Conservation (phyloP, 495 filamentous ascomycete species). For the Tuber borchii region DNA sequence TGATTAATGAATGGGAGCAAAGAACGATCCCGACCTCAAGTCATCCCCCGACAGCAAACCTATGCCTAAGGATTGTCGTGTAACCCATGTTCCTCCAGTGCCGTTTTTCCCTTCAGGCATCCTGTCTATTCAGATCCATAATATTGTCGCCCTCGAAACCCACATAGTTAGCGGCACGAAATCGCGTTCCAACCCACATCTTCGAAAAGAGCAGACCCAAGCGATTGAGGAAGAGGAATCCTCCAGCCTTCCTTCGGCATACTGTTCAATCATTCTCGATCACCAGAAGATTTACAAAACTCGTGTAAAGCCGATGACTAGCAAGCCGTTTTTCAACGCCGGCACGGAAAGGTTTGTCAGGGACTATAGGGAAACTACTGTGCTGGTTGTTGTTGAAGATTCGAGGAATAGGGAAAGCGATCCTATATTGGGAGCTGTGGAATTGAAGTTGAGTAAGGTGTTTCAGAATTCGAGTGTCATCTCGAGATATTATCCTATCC, state of each 20-base stretch:
- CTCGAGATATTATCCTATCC: conserved; percentile 55
- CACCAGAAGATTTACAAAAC: conserved; percentile 64
- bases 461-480: conserved; percentile 55
- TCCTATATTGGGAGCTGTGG: conserved; percentile 60
- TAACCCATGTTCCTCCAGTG: conserved; percentile 50
- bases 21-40: conserved; percentile 9
- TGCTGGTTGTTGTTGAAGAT: conserved; percentile 62
- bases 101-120: conserved; percentile 55
- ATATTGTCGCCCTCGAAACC: conserved; percentile 62
- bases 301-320: conserved; percentile 67
- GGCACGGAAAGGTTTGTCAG: conserved; percentile 64
- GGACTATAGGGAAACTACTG: conserved; percentile 59
- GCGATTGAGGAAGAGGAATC: conserved; percentile 55
- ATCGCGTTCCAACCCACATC: conserved; percentile 9
- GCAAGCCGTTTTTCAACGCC: conserved; percentile 72
- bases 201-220: conserved; percentile 37
- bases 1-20: background rate
- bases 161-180: conserved; percentile 45
- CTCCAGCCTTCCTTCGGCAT: conserved; percentile 58
- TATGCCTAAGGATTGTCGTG: conserved; percentile 53
- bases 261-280: conserved; percentile 65
- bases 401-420: conserved; percentile 59
- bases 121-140: conserved; percentile 63
- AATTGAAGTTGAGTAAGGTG: conserved; percentile 55
- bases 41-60: conserved; percentile 41